Percentiles rank a stretch among this genome's conserved stretches.
phyloP scores from a whole-genome alignment of 768 basidiomycete species.

The Sistotremastrum suecicum region DNA sequence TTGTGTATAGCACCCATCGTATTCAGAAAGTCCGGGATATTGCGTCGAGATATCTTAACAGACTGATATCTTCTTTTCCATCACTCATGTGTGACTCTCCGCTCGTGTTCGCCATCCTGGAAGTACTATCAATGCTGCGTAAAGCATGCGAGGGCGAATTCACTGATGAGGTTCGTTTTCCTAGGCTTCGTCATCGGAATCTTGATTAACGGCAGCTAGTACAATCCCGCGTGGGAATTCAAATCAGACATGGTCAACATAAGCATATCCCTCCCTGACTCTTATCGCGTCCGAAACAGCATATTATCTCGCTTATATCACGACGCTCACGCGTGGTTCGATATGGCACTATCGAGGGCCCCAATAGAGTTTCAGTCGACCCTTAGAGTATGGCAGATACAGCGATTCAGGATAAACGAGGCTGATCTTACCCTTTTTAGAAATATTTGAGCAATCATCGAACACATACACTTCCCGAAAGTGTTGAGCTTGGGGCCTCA shows the following conservation, averaged over 20 bases:
- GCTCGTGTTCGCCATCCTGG: constrained; percentile 79
- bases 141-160: constrained; percentile 85
- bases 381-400: constrained; percentile 48
- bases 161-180: constrained; percentile 60
- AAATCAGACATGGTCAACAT: constrained; percentile 64
- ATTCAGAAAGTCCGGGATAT: constrained; percentile 70
- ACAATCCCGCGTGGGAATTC: constrained; percentile 78
- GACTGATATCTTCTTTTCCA: constrained; percentile 81
- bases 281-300: constrained; percentile 72
- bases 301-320: constrained; percentile 64
- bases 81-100: constrained; percentile 86
- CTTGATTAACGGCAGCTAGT: constrained; percentile 29
- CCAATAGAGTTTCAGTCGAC: constrained; percentile 89
- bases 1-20: constrained; percentile 71
- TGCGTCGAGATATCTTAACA: constrained; percentile 71
- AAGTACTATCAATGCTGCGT: constrained; percentile 80
- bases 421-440: constrained; percentile 24
- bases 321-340: constrained; percentile 74
- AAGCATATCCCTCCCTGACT: constrained; percentile 70
- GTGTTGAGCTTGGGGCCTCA: constrained; percentile 84
- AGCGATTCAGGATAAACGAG: background rate
- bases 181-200: background rate
- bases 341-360: constrained; percentile 71
- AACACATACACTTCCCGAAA: constrained; percentile 50
- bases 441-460: constrained; percentile 78